Base-by-base conservation (phyloP, 2,329 filamentous ascomycete genomes). In the Monosporascus sp. region DNA sequence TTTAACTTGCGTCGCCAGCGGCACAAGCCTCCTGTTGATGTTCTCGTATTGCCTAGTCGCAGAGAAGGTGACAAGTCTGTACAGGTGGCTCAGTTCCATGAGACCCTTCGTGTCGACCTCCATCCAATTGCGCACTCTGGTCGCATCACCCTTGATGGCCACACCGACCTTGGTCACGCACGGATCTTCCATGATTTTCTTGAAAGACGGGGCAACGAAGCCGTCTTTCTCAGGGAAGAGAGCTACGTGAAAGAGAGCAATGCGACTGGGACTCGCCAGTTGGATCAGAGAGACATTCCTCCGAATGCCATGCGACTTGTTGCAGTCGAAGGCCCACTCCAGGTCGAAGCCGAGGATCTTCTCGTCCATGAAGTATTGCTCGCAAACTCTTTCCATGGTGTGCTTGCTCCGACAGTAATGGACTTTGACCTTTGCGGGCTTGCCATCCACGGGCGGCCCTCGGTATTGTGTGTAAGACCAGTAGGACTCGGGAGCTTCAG, bases 311-410 rank as follows among this genome's bases (percentile, higher is more conserved):
- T 77, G 67, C 7, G 58, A 62, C 20, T 67, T 75, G 6, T 65
- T 72, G 0, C 82, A 77, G 6, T 79, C 73, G 1, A 75, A 59
- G 50, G 83, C 77, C 92, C 93, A 97, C 72, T 97, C 93, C 57
- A 97, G 78, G 64, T 97, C 92, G 56, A 97, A 90, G 0, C 92
- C 92, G n/a, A 97, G 67, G 2, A 95, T 71, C 39, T 82, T 76
- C 63, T 94, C 83, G 25, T 79, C 60, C 39, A 85, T 65, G 60
- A 97, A 96, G 53, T 87, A 77, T 53, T 80, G 69, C 18, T 81
- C 74, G 54, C 83, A 76, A 7, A 88, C 79, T 6, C 74, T 71
- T 67, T 97, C 90, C 18, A 88, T 87, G 3, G 81, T 82, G 37
- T 82, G 74, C 45, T 78, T 80, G 53, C 76, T 87, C 48, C 74